Evolutionary conservation across 768 basidiomycete genomes (phyloP), one percentile per base, ranked within the genome.

Genomic region (Pleurotus sapidus): DNA sequence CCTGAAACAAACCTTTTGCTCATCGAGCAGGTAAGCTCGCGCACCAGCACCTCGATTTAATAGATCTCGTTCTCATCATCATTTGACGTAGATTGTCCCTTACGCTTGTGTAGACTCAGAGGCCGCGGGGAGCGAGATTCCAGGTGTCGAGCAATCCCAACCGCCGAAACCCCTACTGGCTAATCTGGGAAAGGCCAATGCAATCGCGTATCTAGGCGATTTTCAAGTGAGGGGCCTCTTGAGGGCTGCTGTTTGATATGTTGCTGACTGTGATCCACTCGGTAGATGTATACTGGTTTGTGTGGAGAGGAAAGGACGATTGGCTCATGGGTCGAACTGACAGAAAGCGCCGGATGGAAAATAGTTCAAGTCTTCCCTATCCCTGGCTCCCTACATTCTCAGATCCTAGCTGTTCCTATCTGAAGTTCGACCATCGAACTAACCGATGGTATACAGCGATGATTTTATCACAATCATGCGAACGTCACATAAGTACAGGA

Each of bases 271-370:
- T 25, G 18, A 14, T 46, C 43, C 25, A 45, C 30, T 37, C 42
- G 23, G 24, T 56, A 71, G 70, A 70, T 74, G 70, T 46, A 69
- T 50, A 64, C 60, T 7, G 39, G 66, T 3, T 49, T 67, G 53
- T 67, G 70, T 46, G 70, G 66, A 8, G 57, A 66, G 56, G 72
- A 72, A 48, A 66, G 70, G 46, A 73, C 69, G 5, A 50, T 67
- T n/a, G 59, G 57, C 6, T 59, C 67, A 17, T 67, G 68, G 40
- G n/a, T 61, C 4, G 60, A 61, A n/a, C 62, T 73, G 3, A 60
- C 63, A 3, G 34, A 51, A 11, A 58, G 59, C 4, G 34, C 64
- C 17, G 71, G 71, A 2, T 73, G 72, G 72, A 71, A 68, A 58
- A 46, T 56, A 11, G 23, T 20, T 4, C 25, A 56, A 23, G 46